These are phyloP conservation scores for Candida succiphila DNA, from an alignment of 805 yeast species.

Conservation along the genomic window DNA sequence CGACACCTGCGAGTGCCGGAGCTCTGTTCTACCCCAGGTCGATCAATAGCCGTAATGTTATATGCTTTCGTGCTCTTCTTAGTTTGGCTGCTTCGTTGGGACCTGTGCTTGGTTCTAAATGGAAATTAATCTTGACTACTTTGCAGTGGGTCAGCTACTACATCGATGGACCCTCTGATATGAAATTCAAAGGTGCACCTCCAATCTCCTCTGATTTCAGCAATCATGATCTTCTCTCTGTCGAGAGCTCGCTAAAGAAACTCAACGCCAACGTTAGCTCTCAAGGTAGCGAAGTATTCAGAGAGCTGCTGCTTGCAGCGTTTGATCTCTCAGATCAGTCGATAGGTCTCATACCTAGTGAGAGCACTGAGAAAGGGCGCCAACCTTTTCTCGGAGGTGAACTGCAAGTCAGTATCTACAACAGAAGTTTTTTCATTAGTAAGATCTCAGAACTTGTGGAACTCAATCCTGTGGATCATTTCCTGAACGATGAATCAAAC, in stretches of 20 bases:
- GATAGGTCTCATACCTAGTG: not conserved
- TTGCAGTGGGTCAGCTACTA: slow-evolving; percentile 74
- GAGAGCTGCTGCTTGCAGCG: slow-evolving; percentile 36
- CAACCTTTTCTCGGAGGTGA: too few species aligned
- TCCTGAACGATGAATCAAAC: slow-evolving; percentile 28
- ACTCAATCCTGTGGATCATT: slow-evolving; percentile 41
- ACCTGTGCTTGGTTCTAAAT: slow-evolving; percentile 51
- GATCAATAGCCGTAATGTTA: slow-evolving; percentile 58
- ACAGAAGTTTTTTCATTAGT: slow-evolving; percentile 43
- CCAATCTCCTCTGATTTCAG: slow-evolving; percentile 32
- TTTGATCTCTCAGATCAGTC: slow-evolving; percentile 26
- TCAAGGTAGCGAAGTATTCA: slow-evolving; percentile 42
- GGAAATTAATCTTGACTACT: slow-evolving; percentile 55
- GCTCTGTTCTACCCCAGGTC: slow-evolving; percentile 27
- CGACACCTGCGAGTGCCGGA: slow-evolving; percentile 1
- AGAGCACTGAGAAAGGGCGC: slow-evolving; percentile 1
- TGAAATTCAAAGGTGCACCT: slow-evolving; percentile 29
- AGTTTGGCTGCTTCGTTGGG: slow-evolving; percentile 81
- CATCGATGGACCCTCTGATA: slow-evolving; percentile 48
- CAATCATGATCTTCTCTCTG: slow-evolving; percentile 35
- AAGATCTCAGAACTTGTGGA: slow-evolving; percentile 42
- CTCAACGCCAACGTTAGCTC: slow-evolving; percentile 52
- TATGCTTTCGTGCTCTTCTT: slow-evolving; percentile 68
- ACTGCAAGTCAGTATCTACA: slow-evolving; percentile 37
- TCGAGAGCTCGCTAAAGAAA: slow-evolving; percentile 49